phyloP scores from a whole-genome alignment of 2,329 filamentous ascomycete species.

The Penicillium sp. region DNA sequence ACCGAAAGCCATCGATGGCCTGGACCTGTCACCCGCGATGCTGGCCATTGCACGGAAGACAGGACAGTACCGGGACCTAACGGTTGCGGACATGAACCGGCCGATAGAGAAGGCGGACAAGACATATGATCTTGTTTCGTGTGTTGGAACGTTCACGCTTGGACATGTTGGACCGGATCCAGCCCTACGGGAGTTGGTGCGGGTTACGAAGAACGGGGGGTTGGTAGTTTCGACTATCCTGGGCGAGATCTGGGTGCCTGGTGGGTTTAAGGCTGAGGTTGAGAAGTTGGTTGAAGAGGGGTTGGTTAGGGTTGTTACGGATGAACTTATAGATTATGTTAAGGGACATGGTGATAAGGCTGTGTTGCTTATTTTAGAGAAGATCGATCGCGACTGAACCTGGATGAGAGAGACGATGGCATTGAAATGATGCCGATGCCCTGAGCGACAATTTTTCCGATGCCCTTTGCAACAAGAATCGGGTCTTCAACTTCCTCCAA shows the following conservation, averaged over 20 bases:
- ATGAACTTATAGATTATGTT: slow-evolving; percentile 31
- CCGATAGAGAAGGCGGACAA: slow-evolving; percentile 40
- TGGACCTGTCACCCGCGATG: slow-evolving; percentile 54
- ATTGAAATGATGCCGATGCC: background rate
- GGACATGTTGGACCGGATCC: slow-evolving; percentile 52
- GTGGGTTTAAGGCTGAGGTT: slow-evolving; percentile 49
- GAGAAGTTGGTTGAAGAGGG: slow-evolving; percentile 36
- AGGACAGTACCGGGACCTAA: slow-evolving; percentile 48
- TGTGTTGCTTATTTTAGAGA: slow-evolving; percentile 27
- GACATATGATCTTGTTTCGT: slow-evolving; percentile 51
- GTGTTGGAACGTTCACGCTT: slow-evolving; percentile 54
- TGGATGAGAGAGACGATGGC: background rate
- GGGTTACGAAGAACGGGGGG: slow-evolving; percentile 48
- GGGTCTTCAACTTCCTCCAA: slow-evolving; percentile 2
- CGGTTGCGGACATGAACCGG: slow-evolving; percentile 47
- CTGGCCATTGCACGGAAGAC: slow-evolving; percentile 50
- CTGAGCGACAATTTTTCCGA: background rate
- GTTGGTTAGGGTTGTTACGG: slow-evolving; percentile 33
- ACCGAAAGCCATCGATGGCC: slow-evolving; percentile 49
- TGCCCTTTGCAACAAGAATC: background rate
- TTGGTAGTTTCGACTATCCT: slow-evolving; percentile 52
- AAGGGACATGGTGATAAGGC: slow-evolving; percentile 33
- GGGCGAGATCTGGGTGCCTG: slow-evolving; percentile 49
- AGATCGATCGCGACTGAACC: slow-evolving; percentile 29
- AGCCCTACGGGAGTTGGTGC: slow-evolving; percentile 50